Conservation (phyloP, 192 early-diverging fungal genomes). For the Coemansia aciculifera region DNA sequence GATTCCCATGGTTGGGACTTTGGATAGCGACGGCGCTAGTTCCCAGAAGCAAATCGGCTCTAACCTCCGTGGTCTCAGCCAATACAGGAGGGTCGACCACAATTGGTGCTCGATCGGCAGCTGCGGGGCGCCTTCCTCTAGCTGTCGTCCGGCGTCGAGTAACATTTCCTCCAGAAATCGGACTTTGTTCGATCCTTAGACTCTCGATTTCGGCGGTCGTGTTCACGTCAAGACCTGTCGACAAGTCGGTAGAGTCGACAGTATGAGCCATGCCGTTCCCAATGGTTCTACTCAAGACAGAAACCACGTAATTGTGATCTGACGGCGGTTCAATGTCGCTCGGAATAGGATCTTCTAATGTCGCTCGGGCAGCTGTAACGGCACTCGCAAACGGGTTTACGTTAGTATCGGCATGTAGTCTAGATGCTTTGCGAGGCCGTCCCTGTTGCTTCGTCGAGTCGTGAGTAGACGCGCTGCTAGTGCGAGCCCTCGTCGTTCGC, state of each 20-base stretch:
- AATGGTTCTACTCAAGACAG: neutral
- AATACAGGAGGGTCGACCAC: neutral
- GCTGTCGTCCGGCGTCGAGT: neutral
- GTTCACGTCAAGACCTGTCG: neutral
- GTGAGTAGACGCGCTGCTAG: neutral
- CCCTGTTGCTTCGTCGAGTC: neutral
- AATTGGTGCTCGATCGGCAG: neutral
- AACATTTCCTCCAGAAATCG: neutral
- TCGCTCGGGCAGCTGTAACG: neutral
- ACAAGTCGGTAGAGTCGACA: neutral
- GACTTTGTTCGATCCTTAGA: neutral
- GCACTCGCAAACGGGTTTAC: neutral
- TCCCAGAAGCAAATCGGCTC: neutral
- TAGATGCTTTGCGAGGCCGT: neutral
- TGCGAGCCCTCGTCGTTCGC: conserved; percentile 5
- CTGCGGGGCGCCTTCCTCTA: neutral
- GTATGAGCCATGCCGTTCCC: neutral
- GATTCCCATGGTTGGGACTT: neutral
- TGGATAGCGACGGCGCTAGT: neutral
- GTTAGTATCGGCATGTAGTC: neutral
- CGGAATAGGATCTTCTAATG: neutral
- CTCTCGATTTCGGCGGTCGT: neutral
- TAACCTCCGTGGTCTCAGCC: neutral
- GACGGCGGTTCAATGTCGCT: neutral
- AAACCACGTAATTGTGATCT: neutral